These are phyloP conservation scores for Penicillium sp. DNA, from an alignment of 2,329 filamentous ascomycete genomes.

Conservation along the genomic window DNA sequence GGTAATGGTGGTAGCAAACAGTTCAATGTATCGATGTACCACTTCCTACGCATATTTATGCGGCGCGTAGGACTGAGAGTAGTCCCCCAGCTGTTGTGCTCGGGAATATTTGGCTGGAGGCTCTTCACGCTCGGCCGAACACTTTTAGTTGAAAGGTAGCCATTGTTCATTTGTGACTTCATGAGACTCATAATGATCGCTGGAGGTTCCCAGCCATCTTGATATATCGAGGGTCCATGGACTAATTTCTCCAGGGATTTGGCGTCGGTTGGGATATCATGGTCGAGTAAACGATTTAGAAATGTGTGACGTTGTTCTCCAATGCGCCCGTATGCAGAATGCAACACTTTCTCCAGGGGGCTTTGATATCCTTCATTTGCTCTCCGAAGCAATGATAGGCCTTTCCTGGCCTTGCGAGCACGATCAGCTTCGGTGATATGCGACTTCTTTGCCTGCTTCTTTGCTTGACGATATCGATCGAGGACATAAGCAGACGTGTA, in stretches of 20 bases:
- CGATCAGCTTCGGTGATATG: constrained; percentile 13
- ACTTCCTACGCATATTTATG: constrained; percentile 36
- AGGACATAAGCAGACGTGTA: constrained; percentile 51
- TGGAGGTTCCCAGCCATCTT: constrained; percentile 37
- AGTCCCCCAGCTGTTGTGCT: constrained; percentile 37
- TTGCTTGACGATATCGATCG: constrained; percentile 12
- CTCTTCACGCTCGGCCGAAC: constrained; percentile 26
- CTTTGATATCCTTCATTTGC: constrained; percentile 57
- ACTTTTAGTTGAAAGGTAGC: constrained; percentile 24
- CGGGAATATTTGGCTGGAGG: constrained; percentile 32
- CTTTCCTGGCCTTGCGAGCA: constrained; percentile 29
- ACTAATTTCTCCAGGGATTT: constrained; percentile 20
- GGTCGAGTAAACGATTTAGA: constrained; percentile 35
- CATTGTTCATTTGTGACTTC: constrained; percentile 33
- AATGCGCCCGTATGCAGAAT: constrained; percentile 56
- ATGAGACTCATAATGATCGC: constrained; percentile 32
- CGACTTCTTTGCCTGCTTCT: constrained; percentile 16
- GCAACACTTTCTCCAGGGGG: constrained; percentile 53
- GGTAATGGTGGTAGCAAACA: constrained; percentile 41
- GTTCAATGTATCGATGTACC: constrained; percentile 34
- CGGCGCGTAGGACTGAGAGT: constrained; percentile 30
- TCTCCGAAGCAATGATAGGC: constrained; percentile 46
- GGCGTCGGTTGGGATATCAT: constrained; percentile 24
- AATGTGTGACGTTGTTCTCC: constrained; percentile 54
- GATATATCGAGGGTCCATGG: constrained; percentile 17